Percentiles rank a stretch among this genome's conserved stretches.
Evolutionary conservation across 345 rosid genomes (phyloP).

Genomic region (Microcos paniculata): DNA sequence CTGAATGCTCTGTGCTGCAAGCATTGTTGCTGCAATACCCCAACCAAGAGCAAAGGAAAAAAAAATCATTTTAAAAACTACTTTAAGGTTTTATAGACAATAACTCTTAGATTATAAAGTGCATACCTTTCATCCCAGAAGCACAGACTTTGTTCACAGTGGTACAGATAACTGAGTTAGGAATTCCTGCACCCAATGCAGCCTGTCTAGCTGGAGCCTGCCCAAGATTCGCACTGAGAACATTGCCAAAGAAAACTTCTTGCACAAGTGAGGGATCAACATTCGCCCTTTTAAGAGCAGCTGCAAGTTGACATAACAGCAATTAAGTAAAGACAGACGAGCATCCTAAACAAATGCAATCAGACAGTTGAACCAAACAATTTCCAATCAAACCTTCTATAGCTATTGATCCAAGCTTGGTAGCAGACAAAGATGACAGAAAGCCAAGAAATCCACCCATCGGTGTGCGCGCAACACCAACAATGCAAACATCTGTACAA

Average conservation of each 20-base stretch:
- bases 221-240: slow-evolving; percentile 93
- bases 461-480: slow-evolving; percentile 96
- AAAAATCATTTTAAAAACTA: neutral
- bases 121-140: slow-evolving; percentile 95
- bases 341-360: neutral
- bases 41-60: neutral
- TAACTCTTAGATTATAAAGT: neutral
- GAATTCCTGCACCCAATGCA: slow-evolving; percentile 90
- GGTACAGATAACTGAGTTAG: slow-evolving; percentile 82
- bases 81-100: neutral
- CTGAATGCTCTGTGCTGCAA: slow-evolving; percentile 94
- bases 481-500: slow-evolving; percentile 85
- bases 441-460: slow-evolving; percentile 95
- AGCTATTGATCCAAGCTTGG: slow-evolving; percentile 91
- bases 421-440: slow-evolving; percentile 77
- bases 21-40: slow-evolving; percentile 72
- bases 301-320: slow-evolving; percentile 36
- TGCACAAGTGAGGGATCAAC: slow-evolving; percentile 85
- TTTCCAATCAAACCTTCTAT: slow-evolving; percentile 57
- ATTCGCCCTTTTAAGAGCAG: slow-evolving; percentile 88
- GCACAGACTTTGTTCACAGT: slow-evolving; percentile 98
- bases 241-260: slow-evolving; percentile 95
- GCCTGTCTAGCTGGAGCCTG: slow-evolving; percentile 99
- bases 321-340: slow-evolving; percentile 14
- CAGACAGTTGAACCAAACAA: neutral